Conservation (phyloP, 2,329 filamentous ascomycete species). For the Torrubiellomyces zombiae region DNA sequence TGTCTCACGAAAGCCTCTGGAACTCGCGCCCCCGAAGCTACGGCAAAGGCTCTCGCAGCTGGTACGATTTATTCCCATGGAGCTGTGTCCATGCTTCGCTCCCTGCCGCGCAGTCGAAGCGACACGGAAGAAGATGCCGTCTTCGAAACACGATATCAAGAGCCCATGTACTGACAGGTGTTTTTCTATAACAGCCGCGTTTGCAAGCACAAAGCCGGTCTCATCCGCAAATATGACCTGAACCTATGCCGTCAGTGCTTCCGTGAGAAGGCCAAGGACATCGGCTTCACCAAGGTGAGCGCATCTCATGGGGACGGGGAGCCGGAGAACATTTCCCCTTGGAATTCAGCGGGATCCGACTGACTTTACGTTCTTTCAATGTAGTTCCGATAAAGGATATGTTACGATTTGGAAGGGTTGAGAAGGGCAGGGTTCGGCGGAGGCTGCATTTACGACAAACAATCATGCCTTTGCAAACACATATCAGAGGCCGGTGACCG, state of each 20-base stretch:
- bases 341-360: no score
- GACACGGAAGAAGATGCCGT: no score
- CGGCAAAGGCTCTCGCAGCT: slow-evolving; percentile 88
- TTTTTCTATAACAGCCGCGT: slow-evolving; percentile 35
- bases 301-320: no score
- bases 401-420: no score
- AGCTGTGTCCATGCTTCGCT: not conserved
- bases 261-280: slow-evolving; percentile 56
- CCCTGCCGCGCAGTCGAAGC: not conserved
- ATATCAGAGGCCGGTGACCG: slow-evolving; percentile 25
- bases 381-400: no score
- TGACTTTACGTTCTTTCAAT: no score
- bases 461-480: slow-evolving; percentile 16
- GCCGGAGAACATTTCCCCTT: no score
- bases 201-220: slow-evolving; percentile 90
- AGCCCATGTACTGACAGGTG: slow-evolving; percentile 1
- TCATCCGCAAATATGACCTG: slow-evolving; percentile 99
- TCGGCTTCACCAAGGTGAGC: slow-evolving; percentile 56
- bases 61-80: slow-evolving; percentile 48
- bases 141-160: no score
- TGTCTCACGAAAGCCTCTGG: slow-evolving; percentile 89
- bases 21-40: slow-evolving; percentile 94
- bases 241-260: slow-evolving; percentile 74
- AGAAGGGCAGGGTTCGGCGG: no score
- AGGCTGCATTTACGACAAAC: no score